A percentile compares a stretch with the other conserved stretches of the same genome.
These are phyloP conservation scores for Umbelopsis isabellina DNA, from an alignment of 192 early-diverging fungal genomes.

Conservation along the genomic window DNA sequence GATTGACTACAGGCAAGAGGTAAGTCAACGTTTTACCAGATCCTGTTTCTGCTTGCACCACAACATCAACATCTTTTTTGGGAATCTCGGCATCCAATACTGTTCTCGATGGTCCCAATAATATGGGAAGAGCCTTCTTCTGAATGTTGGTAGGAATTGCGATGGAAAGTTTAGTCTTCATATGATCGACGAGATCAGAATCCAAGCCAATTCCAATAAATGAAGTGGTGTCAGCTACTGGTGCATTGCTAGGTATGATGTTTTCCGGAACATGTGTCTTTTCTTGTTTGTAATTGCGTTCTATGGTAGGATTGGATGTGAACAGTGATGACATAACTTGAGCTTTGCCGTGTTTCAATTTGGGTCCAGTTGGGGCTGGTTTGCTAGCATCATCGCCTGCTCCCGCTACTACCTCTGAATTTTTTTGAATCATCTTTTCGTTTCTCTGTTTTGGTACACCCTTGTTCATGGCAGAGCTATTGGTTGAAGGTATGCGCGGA, in stretches of 20 bases:
- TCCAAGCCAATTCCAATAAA: slow-evolving; percentile 85
- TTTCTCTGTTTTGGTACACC: slow-evolving; percentile 35
- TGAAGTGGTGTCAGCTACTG: slow-evolving; percentile 48
- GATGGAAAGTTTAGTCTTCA: slow-evolving; percentile 77
- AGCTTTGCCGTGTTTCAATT: slow-evolving; percentile 55
- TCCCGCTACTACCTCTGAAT: slow-evolving; percentile 30
- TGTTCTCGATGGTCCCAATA: slow-evolving; percentile 57
- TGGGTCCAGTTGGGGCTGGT: slow-evolving; percentile 28
- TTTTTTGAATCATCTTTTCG: slow-evolving; percentile 34
- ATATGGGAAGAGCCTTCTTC: slow-evolving; percentile 76
- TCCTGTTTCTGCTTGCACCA: slow-evolving; percentile 96
- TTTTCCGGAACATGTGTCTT: slow-evolving; percentile 36
- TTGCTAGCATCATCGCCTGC: slow-evolving; percentile 24
- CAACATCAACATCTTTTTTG: slow-evolving; percentile 68
- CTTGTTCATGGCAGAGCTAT: slow-evolving; percentile 1
- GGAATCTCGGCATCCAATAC: slow-evolving; percentile 47
- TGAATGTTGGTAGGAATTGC: slow-evolving; percentile 89
- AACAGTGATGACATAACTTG: slow-evolving; percentile 86
- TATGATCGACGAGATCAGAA: slow-evolving; percentile 64
- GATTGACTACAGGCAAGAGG: slow-evolving; percentile 90
- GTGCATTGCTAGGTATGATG: slow-evolving; percentile 53
- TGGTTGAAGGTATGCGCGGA: neutral
- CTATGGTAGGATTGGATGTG: slow-evolving; percentile 69
- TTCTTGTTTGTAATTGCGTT: slow-evolving; percentile 3
- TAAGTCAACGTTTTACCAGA: slow-evolving; percentile 98